Base-by-base conservation (phyloP, 2,329 filamentous ascomycete species). In the Trichophyton rubrum region DNA sequence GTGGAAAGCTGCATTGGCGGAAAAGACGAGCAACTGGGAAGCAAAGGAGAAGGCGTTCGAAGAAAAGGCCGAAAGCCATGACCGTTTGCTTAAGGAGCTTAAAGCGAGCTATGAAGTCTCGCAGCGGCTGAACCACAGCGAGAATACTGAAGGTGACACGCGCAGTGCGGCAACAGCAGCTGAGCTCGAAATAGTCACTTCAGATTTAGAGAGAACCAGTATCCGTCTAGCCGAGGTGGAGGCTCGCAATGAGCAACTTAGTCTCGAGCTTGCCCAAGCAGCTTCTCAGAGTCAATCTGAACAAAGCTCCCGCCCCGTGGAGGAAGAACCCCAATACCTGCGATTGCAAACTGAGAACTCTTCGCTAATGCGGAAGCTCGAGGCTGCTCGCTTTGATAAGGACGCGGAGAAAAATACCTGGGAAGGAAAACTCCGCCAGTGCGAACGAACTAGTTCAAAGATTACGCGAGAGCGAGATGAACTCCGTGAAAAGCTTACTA, bases 71-170 rank as follows among this genome's bases (percentile, higher is more conserved):
- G 92, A 96, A 72, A 95, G 87, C 67, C 92, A 99, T 71, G 93
- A 99, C 56, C 85, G 90, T 5, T 76, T 99, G 43, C 75, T 99
- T 66, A 96, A 88, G 69, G 95, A 99, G 73, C 85, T 97, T 70
- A 97, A 96, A 75, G 93, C 93, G 27, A 96, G 86, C 76, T 96
- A 96, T 70, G 93, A 99, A 74, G 93, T 99, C 60, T 93, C 89
- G 53, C 91, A 97, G 72, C 83, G 93, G 58, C 79, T 99, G 58
- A 91, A 86, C 58, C 86, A 85, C 66, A 84, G 85, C 13, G 86
- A 87, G 38, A 82, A 83, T 59, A 76, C 76, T 8, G 84, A 87
- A 20, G 81, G 82, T 27, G 75, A 69, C 17, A 79, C 79, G 30
- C 80, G 81, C 27, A 83, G 81, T 35, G 83, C 86, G 61, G 88